Conservation (phyloP, 495 filamentous ascomycete species). For the Podospora australis region DNA sequence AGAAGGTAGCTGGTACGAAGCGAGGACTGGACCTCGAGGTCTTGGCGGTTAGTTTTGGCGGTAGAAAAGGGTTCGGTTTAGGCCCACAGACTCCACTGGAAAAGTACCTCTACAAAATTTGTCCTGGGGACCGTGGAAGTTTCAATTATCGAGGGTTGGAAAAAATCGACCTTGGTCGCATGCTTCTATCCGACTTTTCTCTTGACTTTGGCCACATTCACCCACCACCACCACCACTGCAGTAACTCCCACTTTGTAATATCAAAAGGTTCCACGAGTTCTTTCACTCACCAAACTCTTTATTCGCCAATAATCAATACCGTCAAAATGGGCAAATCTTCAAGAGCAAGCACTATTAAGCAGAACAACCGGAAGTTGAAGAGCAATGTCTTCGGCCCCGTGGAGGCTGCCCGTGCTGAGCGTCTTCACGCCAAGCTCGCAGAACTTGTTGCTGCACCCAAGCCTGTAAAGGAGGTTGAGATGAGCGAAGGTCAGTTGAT, state of each 20-base stretch:
- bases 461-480: constrained; percentile 38
- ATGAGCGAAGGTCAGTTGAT: constrained; percentile 24
- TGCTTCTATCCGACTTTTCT: not conserved
- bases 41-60: not conserved
- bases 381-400: constrained; percentile 69
- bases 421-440: constrained; percentile 74
- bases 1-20: constrained; percentile 1
- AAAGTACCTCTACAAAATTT: not conserved
- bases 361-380: constrained; percentile 70
- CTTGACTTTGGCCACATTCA: not conserved
- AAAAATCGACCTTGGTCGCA: constrained; percentile 3
- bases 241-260: not conserved
- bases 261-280: not conserved
- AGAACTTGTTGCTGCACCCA: constrained; percentile 65
- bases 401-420: constrained; percentile 65
- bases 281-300: not conserved
- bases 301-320: not conserved
- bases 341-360: constrained; percentile 68
- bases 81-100: not conserved
- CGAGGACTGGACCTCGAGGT: not conserved
- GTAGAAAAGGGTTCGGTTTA: not conserved
- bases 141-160: not conserved
- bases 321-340: constrained; percentile 72
- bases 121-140: not conserved
- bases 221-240: not conserved